A percentile compares a stretch with the other conserved stretches of the same genome.
Conservation (phyloP, 2,329 filamentous ascomycete species). For the Pseudocercospora crystallina region DNA sequence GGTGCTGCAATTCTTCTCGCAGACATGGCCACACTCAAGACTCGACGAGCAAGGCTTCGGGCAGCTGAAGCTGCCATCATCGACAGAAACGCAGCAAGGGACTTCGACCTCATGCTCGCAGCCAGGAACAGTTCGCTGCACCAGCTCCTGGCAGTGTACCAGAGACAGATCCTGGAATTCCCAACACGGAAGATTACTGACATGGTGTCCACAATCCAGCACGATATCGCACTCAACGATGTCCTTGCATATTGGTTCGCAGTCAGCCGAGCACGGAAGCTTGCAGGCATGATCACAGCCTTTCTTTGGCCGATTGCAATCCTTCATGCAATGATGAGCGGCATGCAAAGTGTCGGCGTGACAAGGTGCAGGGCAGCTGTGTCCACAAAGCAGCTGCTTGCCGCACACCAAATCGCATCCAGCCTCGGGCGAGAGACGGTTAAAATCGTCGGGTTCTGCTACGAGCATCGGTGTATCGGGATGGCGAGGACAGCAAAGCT, state of each 20-base stretch:
- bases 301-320: slow-evolving; percentile 38
- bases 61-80: slow-evolving; percentile 48
- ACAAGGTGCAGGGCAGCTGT: slow-evolving; percentile 47
- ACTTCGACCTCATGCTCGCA: slow-evolving; percentile 58
- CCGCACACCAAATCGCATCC: slow-evolving; percentile 58
- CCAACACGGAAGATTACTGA: slow-evolving; percentile 27
- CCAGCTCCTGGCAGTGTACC: slow-evolving; percentile 51
- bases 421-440: slow-evolving; percentile 58
- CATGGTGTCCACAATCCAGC: slow-evolving; percentile 33
- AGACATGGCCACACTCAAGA: slow-evolving; percentile 61
- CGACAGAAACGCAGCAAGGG: slow-evolving; percentile 53
- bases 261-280: slow-evolving; percentile 44
- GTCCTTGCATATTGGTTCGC: slow-evolving; percentile 37
- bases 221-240: slow-evolving; percentile 30
- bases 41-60: slow-evolving; percentile 44
- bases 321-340: slow-evolving; percentile 42
- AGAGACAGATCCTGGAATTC: slow-evolving; percentile 42
- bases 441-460: slow-evolving; percentile 58
- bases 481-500: slow-evolving; percentile 63
- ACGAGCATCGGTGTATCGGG: slow-evolving; percentile 52
- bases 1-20: slow-evolving; percentile 48
- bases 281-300: slow-evolving; percentile 46
- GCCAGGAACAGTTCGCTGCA: slow-evolving; percentile 51
- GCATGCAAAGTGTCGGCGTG: slow-evolving; percentile 47
- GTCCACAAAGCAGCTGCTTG: slow-evolving; percentile 46